Percentiles rank a stretch among this genome's conserved stretches.
These are phyloP conservation scores for Paramecium caudatum DNA, from an alignment of 73 alveolate species.

Conservation along the genomic window DNA sequence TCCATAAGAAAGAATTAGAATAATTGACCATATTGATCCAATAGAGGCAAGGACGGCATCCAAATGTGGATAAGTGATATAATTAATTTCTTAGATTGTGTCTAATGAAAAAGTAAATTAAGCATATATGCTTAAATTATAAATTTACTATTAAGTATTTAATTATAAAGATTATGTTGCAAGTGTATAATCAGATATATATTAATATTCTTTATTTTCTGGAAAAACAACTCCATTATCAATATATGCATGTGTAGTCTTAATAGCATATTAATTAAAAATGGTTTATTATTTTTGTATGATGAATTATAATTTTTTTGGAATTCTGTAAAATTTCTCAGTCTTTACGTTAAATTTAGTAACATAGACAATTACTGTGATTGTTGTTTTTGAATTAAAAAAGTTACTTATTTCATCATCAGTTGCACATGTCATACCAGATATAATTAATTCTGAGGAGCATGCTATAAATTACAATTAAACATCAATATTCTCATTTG, in stretches of 20 bases:
- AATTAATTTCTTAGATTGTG: neutral
- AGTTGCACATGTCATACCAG: conserved; percentile 21
- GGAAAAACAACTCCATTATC: conserved; percentile 32
- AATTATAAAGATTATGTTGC: conserved; percentile 26
- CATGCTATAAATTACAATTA: conserved; percentile 54
- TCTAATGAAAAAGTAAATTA: conserved; percentile 27
- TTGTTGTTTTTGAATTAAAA: conserved; percentile 23
- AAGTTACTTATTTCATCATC: conserved; percentile 21
- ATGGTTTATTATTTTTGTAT: conserved; percentile 14
- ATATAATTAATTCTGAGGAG: neutral
- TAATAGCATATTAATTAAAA: conserved; percentile 27
- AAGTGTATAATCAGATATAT: neutral
- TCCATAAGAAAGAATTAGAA: neutral
- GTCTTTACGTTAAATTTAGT: conserved; percentile 25
- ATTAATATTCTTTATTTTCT: neutral
- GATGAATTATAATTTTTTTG: conserved; percentile 18
- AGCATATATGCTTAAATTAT: neutral
- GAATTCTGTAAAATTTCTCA: conserved; percentile 16
- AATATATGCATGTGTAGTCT: neutral
- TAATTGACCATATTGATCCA: conserved; percentile 47
- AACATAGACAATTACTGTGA: neutral
- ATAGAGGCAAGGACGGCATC: conserved; percentile 38
- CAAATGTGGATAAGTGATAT: conserved; percentile 8
- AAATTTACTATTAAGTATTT: conserved; percentile 16
- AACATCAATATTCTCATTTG: neutral